Conservation (phyloP, 2,329 filamentous ascomycete species). For the Gnomoniopsis sp. region DNA sequence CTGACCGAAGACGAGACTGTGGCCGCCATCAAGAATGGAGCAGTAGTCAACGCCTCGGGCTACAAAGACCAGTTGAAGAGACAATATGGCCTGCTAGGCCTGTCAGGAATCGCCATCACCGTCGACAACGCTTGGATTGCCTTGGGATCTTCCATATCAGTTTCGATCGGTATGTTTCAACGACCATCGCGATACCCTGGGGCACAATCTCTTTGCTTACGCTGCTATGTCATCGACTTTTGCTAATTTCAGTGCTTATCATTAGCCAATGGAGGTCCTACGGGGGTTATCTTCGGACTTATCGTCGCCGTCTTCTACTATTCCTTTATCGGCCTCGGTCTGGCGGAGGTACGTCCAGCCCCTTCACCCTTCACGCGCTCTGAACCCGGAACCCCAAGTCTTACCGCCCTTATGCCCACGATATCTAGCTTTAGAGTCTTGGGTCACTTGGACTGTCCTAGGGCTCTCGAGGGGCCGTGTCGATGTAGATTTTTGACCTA, state of each 20-base stretch:
- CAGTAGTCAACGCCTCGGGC: constrained; percentile 60
- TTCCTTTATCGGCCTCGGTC: constrained; percentile 37
- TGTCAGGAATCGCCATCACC: constrained; percentile 58
- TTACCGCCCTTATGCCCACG: not conserved
- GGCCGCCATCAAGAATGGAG: constrained; percentile 32
- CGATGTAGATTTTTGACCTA: not conserved
- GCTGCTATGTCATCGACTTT: not conserved
- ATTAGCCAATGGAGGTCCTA: constrained; percentile 38
- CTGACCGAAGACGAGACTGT: constrained; percentile 30
- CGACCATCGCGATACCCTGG: not conserved
- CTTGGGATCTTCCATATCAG: constrained; percentile 57
- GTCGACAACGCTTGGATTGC: constrained; percentile 65
- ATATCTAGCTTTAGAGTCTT: not conserved
- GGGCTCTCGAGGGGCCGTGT: not conserved
- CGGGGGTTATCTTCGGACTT: constrained; percentile 40
- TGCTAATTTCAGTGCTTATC: constrained; percentile 3
- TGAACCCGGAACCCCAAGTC: not conserved
- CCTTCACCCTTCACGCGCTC: not conserved
- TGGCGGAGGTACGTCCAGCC: constrained; percentile 33
- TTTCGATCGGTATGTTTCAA: constrained; percentile 40
- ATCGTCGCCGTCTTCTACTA: constrained; percentile 42
- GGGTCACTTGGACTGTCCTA: not conserved
- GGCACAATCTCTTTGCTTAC: not conserved
- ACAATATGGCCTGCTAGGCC: constrained; percentile 58
- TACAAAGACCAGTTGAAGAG: constrained; percentile 61